Percentiles rank a stretch among this genome's conserved stretches.
phyloP scores from a whole-genome alignment of 768 basidiomycete species.

The Boletellus emodensis region DNA sequence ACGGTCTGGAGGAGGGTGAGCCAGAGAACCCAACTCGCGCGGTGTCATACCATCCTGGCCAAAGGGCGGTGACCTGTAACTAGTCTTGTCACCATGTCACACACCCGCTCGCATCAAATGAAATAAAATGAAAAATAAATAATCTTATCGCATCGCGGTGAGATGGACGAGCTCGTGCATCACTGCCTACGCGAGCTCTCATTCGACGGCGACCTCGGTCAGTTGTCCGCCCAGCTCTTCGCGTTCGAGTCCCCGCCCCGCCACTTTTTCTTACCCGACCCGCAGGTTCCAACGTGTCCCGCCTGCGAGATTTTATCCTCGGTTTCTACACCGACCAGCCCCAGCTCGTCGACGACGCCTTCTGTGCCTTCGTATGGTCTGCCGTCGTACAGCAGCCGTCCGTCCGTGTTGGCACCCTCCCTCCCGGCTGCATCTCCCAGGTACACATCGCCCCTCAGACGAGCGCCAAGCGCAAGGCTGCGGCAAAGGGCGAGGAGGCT shows the following conservation, averaged over 20 bases:
- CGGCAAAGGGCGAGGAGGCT: conserved; percentile 49
- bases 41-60: not conserved
- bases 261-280: conserved; percentile 19
- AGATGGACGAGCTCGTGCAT: conserved; percentile 82
- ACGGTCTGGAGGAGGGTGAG: conserved; percentile 41
- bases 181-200: conserved; percentile 83
- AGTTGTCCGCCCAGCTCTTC: conserved; percentile 31
- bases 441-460: conserved; percentile 78
- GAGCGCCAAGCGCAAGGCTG: conserved; percentile 63
- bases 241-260: conserved; percentile 45
- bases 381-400: conserved; percentile 71
- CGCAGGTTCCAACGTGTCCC: conserved; percentile 70
- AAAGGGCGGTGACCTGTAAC: not conserved
- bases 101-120: not conserved
- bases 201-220: conserved; percentile 88
- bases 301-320: conserved; percentile 63
- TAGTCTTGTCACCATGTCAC: conserved; percentile 12
- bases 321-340: conserved; percentile 54
- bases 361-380: conserved; percentile 80
- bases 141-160: conserved; percentile 4
- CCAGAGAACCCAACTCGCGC: not conserved
- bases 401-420: conserved; percentile 69
- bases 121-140: too few relatives aligned
- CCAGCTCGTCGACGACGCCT: conserved; percentile 71
- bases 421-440: conserved; percentile 54